Base-by-base conservation (phyloP, 2,329 filamentous ascomycete genomes). In the Phialophora tarda region DNA sequence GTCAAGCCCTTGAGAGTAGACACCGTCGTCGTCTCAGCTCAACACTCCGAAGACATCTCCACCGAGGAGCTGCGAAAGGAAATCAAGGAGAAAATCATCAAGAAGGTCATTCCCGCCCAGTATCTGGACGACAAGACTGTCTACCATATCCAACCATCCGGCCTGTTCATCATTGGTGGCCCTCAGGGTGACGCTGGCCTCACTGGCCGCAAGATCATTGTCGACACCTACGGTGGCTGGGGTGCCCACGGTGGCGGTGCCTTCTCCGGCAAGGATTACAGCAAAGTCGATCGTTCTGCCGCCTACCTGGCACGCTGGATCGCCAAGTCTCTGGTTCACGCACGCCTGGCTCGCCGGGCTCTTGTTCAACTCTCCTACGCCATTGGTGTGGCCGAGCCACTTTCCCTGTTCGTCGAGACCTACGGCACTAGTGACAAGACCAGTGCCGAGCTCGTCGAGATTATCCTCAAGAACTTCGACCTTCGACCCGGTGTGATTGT, bases 191-290 rank as follows among this genome's bases (percentile, higher is more conserved):
- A 99, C 77, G 95, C 95, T 77, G 95, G 95, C 88, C 88, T 99
- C 73, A 99, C 95, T 72, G 95, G 95, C 81, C 93, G 95, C 78
- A 99, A 99, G 90, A 99, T 99, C 88, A 91, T 97, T 74, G 95
- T 99, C 80, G 95, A 99, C 85, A 98, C 95, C 81, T 99, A 99
- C 85, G 95, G 95, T 86, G 95, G 95, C 77, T 98, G 95, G 95
- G 95, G 95, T 85, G 95, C 95, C 76, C 95, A 99, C 87, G 95
- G 95, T 87, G 95, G 95, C 86, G 95, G 95, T 90, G 95, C 95
- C 82, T 99, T 99, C 91, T 98, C 95, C 77, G 95, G 95, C 78
- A 99, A 99, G 90, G 95, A 99, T 82, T 99, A 97, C 89, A 97
- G 93, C 88, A 99, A 99, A 89, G 95, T 99, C 83, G 95, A 99